A percentile compares a stretch with the other conserved stretches of the same genome.
Conservation (phyloP, 2,329 filamentous ascomycete species). For the Orbilia brochopaga region DNA sequence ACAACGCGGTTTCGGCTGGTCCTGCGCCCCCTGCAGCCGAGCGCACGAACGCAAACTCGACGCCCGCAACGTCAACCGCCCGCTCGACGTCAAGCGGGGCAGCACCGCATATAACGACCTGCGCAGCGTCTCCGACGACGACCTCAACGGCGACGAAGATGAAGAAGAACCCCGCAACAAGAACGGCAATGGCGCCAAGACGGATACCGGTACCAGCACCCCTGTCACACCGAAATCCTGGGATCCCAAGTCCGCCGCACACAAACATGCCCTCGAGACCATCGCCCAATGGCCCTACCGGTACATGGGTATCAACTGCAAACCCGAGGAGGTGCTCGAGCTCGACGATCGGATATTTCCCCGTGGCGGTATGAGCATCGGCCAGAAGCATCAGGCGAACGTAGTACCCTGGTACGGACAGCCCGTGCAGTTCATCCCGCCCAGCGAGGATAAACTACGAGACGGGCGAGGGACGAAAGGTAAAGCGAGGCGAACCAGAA, state of each 20-base stretch:
- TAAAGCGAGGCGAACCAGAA: constrained; percentile 71
- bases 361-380: constrained; percentile 87
- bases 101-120: constrained; percentile 60
- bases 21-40: constrained; percentile 91
- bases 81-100: constrained; percentile 59
- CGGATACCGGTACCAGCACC: constrained; percentile 49
- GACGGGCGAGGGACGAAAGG: constrained; percentile 71
- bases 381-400: constrained; percentile 87
- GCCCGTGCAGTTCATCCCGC: constrained; percentile 88
- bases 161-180: constrained; percentile 67
- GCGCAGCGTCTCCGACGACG: constrained; percentile 57
- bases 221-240: constrained; percentile 50
- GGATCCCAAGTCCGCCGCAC: constrained; percentile 25
- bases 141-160: constrained; percentile 68
- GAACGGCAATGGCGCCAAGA: constrained; percentile 40
- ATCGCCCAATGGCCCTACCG: constrained; percentile 95
- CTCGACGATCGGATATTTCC: constrained; percentile 98
- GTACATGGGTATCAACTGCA: constrained; percentile 93
- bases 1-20: constrained; percentile 96
- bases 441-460: constrained; percentile 82
- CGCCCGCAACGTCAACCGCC: constrained; percentile 81
- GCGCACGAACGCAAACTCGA: constrained; percentile 94
- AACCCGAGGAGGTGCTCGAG: constrained; percentile 91
- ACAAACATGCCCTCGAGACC: constrained; percentile 63
- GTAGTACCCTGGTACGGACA: constrained; percentile 84